phyloP scores from a whole-genome alignment of 2,329 filamentous ascomycete species.

The Pseudonectria buxi region DNA sequence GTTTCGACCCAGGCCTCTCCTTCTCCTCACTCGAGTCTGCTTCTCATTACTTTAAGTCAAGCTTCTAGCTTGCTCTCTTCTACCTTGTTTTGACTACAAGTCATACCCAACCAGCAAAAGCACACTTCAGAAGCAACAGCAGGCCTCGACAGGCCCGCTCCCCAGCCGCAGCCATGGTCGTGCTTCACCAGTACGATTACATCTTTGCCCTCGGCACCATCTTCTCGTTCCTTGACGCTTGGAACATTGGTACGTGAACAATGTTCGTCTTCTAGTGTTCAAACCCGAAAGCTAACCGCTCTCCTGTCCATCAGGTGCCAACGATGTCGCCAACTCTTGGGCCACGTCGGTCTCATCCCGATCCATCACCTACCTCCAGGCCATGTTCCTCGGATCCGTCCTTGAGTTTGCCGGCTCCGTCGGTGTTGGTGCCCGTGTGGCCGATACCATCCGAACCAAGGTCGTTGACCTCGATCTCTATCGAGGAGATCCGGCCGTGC shows the following conservation, averaged over 20 bases:
- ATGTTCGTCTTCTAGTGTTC: constrained; percentile 15
- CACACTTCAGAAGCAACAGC: no score
- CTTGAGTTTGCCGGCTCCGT: constrained; percentile 57
- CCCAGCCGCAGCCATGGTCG: constrained; percentile 10
- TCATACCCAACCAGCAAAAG: no score
- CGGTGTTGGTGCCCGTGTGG: constrained; percentile 53
- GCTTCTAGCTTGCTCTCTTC: no score
- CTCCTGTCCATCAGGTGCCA: constrained; percentile 13
- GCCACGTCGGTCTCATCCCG: constrained; percentile 67
- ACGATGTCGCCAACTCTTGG: constrained; percentile 71
- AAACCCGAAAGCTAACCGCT: constrained; percentile 26
- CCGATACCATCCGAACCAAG: constrained; percentile 56
- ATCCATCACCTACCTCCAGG: constrained; percentile 55
- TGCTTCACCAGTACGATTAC: constrained; percentile 50
- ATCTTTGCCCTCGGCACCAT: constrained; percentile 58
- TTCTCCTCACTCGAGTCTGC: no score
- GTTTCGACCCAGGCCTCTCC: no score
- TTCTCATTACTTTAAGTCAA: no score
- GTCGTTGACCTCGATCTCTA: constrained; percentile 46
- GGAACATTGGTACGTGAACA: constrained; percentile 48
- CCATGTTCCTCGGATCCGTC: constrained; percentile 50
- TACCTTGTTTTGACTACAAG: no score
- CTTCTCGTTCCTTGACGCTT: constrained; percentile 58
- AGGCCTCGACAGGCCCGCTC: no score
- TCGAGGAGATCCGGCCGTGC: constrained; percentile 43